Evolutionary conservation across 352 stramenopile species (phyloP).

Genomic region (Phytopythium ostracodes): DNA sequence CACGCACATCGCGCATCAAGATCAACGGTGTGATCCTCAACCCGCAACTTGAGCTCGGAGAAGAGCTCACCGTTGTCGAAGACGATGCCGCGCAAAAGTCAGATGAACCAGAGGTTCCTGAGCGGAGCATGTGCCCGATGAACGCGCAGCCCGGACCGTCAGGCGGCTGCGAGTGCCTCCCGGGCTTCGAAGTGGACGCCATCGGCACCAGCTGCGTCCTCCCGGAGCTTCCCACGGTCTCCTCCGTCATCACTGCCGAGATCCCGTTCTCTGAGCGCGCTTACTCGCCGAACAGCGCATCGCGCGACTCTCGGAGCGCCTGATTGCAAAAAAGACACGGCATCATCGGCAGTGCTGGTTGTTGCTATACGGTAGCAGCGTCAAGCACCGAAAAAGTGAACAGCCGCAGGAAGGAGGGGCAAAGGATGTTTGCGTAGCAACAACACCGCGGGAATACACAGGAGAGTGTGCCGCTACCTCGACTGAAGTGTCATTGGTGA

Average conservation of each 20-base stretch:
- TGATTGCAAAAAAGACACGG: background rate
- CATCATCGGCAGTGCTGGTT: background rate
- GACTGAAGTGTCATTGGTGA: no score
- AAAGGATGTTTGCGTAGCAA: background rate
- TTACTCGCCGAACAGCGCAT: background rate
- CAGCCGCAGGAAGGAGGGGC: background rate
- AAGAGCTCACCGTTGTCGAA: slow-evolving; percentile 17
- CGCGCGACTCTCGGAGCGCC: background rate
- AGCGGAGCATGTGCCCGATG: slow-evolving; percentile 24
- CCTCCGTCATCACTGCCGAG: background rate
- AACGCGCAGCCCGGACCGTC: slow-evolving; percentile 24
- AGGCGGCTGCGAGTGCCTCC: slow-evolving; percentile 41
- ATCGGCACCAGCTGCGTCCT: slow-evolving; percentile 29
- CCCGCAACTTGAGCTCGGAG: slow-evolving; percentile 9
- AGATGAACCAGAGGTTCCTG: background rate
- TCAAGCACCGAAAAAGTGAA: background rate
- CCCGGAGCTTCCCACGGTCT: slow-evolving; percentile 1
- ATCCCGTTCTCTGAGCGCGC: background rate
- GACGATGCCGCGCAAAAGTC: background rate
- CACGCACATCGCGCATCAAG: slow-evolving; percentile 36
- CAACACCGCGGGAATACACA: no score
- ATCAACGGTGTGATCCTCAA: slow-evolving; percentile 71
- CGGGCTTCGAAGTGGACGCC: slow-evolving; percentile 29
- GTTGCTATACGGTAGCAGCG: no score
- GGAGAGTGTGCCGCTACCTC: no score